A percentile compares a stretch with the other conserved stretches of the same genome.
Evolutionary conservation across 139 green algal species (phyloP).

Genomic region (Chlorella sorokiniana): DNA sequence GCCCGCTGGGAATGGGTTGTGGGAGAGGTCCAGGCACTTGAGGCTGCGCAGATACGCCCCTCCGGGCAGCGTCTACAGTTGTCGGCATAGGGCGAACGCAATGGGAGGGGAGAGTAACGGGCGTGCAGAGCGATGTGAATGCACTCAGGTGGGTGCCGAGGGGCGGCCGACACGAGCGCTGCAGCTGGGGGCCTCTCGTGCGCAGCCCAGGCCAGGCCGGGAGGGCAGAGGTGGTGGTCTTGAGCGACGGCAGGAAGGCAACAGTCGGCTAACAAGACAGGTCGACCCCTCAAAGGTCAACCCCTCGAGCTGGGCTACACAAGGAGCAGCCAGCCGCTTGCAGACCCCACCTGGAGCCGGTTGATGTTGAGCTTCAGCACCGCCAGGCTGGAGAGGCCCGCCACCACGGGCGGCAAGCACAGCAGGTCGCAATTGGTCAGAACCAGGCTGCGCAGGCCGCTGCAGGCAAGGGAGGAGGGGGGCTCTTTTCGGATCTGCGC

Average conservation of each 20-base stretch:
- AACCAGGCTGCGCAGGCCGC: neutral
- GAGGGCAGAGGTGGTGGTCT: too few species aligned
- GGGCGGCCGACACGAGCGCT: too few species aligned
- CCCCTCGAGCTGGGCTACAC: neutral
- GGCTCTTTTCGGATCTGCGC: neutral
- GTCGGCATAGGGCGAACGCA: neutral
- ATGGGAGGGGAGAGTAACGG: neutral
- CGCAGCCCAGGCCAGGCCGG: too few species aligned
- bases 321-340: too few species aligned
- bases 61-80: neutral
- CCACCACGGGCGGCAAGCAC: slow-evolving; percentile 16
- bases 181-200: too few species aligned
- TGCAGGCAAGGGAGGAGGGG: neutral
- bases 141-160: neutral
- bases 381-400: neutral
- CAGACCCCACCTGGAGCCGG: neutral
- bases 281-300: neutral
- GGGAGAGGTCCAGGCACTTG: neutral
- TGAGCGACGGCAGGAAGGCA: too few species aligned
- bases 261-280: too few species aligned
- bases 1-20: slow-evolving; percentile 1
- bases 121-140: too few species aligned
- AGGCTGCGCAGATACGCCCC: slow-evolving; percentile 9
- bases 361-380: slow-evolving; percentile 38
- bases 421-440: slow-evolving; percentile 22